These are phyloP conservation scores for Barbatosphaeria neglecta DNA, from an alignment of 495 filamentous ascomycete genomes.

Conservation along the genomic window DNA sequence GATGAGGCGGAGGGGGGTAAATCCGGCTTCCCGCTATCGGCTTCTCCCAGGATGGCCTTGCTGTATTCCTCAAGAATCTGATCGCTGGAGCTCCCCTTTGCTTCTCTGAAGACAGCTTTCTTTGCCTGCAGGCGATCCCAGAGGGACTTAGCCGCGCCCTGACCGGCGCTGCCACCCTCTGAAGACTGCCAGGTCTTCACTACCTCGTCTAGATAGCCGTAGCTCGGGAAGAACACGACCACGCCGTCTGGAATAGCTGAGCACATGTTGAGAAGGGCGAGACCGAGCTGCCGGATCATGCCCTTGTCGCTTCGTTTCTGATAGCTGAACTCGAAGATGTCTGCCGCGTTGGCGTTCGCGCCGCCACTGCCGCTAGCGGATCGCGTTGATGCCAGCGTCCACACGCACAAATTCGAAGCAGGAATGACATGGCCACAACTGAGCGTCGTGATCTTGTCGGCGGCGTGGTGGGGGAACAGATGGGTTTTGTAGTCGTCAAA, in stretches of 20 bases:
- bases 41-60: slow-evolving; percentile 43
- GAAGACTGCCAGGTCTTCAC: slow-evolving; percentile 50
- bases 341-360: slow-evolving; percentile 30
- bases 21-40: neutral
- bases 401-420: slow-evolving; percentile 62
- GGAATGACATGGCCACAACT: slow-evolving; percentile 96
- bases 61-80: slow-evolving; percentile 61
- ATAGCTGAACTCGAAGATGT: slow-evolving; percentile 78
- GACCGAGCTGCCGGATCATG: slow-evolving; percentile 66
- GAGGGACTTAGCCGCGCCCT: slow-evolving; percentile 19
- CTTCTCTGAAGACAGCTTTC: slow-evolving; percentile 59
- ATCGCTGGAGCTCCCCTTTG: slow-evolving; percentile 48
- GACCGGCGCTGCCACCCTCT: slow-evolving; percentile 3
- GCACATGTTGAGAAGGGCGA: slow-evolving; percentile 58
- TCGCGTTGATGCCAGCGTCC: slow-evolving; percentile 33
- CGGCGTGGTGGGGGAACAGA: slow-evolving; percentile 65
- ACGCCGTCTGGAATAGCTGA: slow-evolving; percentile 74
- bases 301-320: slow-evolving; percentile 49
- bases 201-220: slow-evolving; percentile 74
- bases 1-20: neutral
- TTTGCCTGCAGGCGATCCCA: slow-evolving; percentile 45
- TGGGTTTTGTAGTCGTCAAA: slow-evolving; percentile 81
- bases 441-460: slow-evolving; percentile 58
- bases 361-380: slow-evolving; percentile 25
- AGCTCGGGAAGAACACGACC: slow-evolving; percentile 95